phyloP scores from a whole-genome alignment of 495 filamentous ascomycete genomes.

The Penicillium roqueforti region DNA sequence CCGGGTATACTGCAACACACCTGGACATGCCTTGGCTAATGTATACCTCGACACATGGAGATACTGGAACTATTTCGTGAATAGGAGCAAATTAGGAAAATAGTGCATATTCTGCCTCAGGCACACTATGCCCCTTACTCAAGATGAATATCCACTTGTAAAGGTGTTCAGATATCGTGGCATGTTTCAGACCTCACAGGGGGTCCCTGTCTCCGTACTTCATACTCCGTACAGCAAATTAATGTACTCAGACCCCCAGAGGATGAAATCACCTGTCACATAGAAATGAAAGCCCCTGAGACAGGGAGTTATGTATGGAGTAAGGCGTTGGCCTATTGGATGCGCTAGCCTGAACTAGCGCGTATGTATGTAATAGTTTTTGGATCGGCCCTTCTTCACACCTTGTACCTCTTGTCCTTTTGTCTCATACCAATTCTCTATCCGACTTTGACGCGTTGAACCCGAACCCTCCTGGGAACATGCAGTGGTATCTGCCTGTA shows the following conservation, averaged over 20 bases:
- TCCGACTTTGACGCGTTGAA: conserved; percentile 10
- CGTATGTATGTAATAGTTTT: conserved; percentile 16
- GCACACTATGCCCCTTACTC: neutral
- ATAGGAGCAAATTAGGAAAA: neutral
- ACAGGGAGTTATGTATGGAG: neutral
- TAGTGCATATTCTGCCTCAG: neutral
- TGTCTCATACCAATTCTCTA: conserved; percentile 10
- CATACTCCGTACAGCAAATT: neutral
- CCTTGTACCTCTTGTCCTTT: conserved; percentile 8
- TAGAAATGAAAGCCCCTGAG: conserved; percentile 13
- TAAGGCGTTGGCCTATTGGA: conserved; percentile 18
- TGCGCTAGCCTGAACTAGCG: conserved; percentile 27
- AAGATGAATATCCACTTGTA: neutral
- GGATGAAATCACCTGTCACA: neutral
- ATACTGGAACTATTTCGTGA: neutral
- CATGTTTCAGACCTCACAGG: neutral
- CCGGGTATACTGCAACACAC: too few species aligned
- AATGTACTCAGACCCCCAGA: neutral
- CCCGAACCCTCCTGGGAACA: conserved; percentile 8
- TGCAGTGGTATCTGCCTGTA: conserved; percentile 8
- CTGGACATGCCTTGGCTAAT: neutral
- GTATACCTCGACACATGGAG: neutral
- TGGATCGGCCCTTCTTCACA: conserved; percentile 23
- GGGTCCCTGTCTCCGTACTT: too few species aligned
- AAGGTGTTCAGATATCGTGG: neutral